phyloP scores from a whole-genome alignment of 2,329 filamentous ascomycete species.

The Bipolaris zeicola region DNA sequence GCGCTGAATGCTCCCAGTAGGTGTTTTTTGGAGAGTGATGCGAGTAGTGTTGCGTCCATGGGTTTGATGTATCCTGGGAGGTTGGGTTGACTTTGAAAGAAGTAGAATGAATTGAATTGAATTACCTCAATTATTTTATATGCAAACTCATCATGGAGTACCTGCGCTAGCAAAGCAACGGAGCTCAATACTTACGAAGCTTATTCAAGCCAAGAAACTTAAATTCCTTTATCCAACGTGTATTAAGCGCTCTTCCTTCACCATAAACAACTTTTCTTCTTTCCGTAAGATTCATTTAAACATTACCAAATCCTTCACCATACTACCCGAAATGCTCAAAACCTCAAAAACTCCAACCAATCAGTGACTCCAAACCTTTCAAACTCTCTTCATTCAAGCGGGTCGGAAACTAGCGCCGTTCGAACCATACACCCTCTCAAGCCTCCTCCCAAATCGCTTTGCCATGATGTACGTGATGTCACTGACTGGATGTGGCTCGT shows the following conservation, averaged over 20 bases:
- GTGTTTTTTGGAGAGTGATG: background rate
- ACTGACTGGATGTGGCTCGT: constrained; percentile 62
- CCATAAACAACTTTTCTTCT: background rate
- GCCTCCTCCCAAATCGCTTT: constrained; percentile 54
- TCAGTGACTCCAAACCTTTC: background rate
- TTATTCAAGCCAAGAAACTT: too few species aligned
- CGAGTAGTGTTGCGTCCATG: background rate
- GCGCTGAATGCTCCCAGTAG: background rate
- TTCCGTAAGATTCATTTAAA: background rate
- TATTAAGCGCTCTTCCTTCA: background rate
- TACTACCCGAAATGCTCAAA: background rate
- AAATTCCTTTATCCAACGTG: too few species aligned
- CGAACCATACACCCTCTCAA: constrained; percentile 36
- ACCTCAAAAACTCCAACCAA: background rate
- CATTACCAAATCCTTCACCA: background rate
- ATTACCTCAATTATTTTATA: background rate
- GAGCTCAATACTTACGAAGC: too few species aligned
- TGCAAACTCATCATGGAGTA: background rate
- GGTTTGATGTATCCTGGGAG: constrained; percentile 3
- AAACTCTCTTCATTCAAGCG: background rate
- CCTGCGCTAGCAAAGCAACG: background rate
- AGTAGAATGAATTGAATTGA: background rate
- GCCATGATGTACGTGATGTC: constrained; percentile 59
- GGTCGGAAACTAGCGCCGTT: background rate
- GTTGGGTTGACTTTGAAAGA: background rate